Evolutionary conservation across 352 stramenopile species (phyloP), one percentile per base, ranked within the genome.

Genomic region (Phytophthora melonis): DNA sequence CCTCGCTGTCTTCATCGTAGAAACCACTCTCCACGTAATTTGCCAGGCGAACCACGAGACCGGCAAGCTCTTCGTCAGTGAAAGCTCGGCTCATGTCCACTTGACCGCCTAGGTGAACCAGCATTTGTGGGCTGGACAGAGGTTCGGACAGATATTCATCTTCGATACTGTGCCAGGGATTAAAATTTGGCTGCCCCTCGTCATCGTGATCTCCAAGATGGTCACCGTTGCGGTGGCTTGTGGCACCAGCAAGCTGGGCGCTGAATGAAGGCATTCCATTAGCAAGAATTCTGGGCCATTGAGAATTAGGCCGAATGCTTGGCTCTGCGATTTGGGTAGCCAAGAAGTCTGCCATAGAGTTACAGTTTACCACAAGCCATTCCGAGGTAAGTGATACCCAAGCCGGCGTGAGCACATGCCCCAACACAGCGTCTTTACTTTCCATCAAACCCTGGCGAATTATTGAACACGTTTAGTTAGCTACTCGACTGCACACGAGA

Each of bases 161-260:
- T 60, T 90, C 77, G 13, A 91, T 79, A 53, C 79, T 68, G 57
- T 91, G 80, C 87, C 87, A 92, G n/a, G 87, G 87, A 64, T 93
- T 93, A 70, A 78, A 92, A 1, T 55, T 58, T 27, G 67, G n/a
- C 13, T 77, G 67, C 23, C 66, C 54, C 11, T 75, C 60, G 43
- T 92, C 78, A 0, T 45, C 39, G 9, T 58, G 64, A 21, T 84
- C 59, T 10, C 87, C 84, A 9, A 92, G 76, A 1, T 63, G 77
- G 34, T 92, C 83, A 1, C 72, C 69, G 25, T 90, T 90, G 2
- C 11, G 14, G 2, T 77, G 64, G 18, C 75, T 79, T 3, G 66
- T 68, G 5, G 63, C 23, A n/a, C 75, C 77, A 18, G 83, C 78
- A 30, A 70, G 32, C 23, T 80, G 75, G 8, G 81, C 74, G 3